Evolutionary conservation across 2,329 filamentous ascomycete species (phyloP).

Genomic region (Raffaelea arxii): DNA sequence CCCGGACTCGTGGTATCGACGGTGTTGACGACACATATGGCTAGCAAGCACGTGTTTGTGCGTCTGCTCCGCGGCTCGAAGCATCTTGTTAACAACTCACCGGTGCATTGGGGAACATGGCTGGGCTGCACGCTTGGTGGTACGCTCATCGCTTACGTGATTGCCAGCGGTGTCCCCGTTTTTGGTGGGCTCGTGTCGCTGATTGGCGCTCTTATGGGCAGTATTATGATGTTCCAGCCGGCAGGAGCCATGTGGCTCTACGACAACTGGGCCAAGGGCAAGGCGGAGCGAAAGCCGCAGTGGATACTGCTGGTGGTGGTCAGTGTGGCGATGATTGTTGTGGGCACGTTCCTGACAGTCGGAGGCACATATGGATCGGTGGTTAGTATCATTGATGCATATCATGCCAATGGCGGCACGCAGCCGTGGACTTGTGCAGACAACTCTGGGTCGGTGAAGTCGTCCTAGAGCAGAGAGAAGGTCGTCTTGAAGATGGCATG

Average conservation of each 20-base stretch:
- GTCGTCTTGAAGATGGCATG: too few species aligned
- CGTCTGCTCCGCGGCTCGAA: slow-evolving; percentile 19
- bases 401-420: slow-evolving; percentile 14
- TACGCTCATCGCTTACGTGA: slow-evolving; percentile 1
- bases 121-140: slow-evolving; percentile 15
- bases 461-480: too few species aligned
- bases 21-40: slow-evolving; percentile 18
- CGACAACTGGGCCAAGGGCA: slow-evolving; percentile 4
- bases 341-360: slow-evolving; percentile 27
- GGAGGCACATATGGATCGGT: slow-evolving; percentile 36
- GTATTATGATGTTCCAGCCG: slow-evolving; percentile 4
- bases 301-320: not conserved
- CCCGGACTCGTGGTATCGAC: slow-evolving; percentile 39
- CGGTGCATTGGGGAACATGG: slow-evolving; percentile 21
- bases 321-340: slow-evolving; percentile 23
- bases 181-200: slow-evolving; percentile 2
- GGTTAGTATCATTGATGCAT: slow-evolving; percentile 40
- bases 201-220: slow-evolving; percentile 2
- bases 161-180: slow-evolving; percentile 4
- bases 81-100: slow-evolving; percentile 19
- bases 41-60: slow-evolving; percentile 21
- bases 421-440: slow-evolving; percentile 1
- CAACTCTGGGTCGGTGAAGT: slow-evolving; percentile 4
- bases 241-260: slow-evolving; percentile 3
- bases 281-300: not conserved